Conservation (phyloP, 805 yeast species). For the Candida nanaspora region DNA sequence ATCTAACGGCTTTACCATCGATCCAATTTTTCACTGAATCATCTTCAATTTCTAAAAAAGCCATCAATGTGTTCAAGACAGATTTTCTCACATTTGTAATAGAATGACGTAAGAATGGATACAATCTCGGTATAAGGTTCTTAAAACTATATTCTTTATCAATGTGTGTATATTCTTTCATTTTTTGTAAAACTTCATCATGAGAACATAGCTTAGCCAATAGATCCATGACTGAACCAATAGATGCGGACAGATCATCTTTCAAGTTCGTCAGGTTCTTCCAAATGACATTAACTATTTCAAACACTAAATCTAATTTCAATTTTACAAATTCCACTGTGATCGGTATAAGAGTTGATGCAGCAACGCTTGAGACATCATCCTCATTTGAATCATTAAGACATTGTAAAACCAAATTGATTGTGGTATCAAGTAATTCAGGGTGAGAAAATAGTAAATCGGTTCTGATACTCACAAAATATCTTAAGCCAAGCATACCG, state of each 20-base stretch:
- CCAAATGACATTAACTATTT: constrained; percentile 74
- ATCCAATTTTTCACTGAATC: constrained; percentile 58
- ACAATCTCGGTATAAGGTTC: constrained; percentile 78
- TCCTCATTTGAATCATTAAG: constrained; percentile 77
- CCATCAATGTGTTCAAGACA: constrained; percentile 70
- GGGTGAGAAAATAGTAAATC: constrained; percentile 61
- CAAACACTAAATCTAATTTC: constrained; percentile 41
- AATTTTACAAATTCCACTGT: constrained; percentile 78
- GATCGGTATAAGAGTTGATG: constrained; percentile 86
- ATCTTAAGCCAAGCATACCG: constrained; percentile 88
- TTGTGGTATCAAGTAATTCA: constrained; percentile 59
- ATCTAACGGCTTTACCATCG: constrained; percentile 61
- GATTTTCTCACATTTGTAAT: constrained; percentile 86
- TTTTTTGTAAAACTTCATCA: constrained; percentile 63
- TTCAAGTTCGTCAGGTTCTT: constrained; percentile 73
- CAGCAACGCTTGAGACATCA: constrained; percentile 96
- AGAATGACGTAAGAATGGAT: constrained; percentile 90
- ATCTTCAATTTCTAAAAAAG: constrained; percentile 57
- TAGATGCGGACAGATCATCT: constrained; percentile 91
- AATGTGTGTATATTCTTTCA: constrained; percentile 53
- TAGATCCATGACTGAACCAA: constrained; percentile 93
- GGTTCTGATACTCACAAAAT: constrained; percentile 83
- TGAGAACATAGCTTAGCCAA: constrained; percentile 82
- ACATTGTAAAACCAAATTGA: constrained; percentile 83
- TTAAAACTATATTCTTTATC: constrained; percentile 56